These are phyloP conservation scores for Pichia eremophila DNA, from an alignment of 805 yeast genomes.

Conservation along the genomic window DNA sequence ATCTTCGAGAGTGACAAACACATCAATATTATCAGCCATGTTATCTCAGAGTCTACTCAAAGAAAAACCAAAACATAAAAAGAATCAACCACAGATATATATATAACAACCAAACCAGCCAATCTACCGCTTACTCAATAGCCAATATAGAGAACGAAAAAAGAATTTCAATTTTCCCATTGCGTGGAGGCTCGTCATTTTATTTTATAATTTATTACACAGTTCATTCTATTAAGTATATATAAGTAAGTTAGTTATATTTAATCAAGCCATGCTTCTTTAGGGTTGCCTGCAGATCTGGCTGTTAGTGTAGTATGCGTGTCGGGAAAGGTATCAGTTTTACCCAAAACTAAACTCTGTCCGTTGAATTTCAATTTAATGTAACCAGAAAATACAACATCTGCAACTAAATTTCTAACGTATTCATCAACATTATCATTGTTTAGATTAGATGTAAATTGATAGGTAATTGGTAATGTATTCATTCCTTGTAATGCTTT, in stretches of 20 bases:
- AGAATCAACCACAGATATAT: too few relatives aligned
- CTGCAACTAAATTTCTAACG: background rate
- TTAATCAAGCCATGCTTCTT: conserved; percentile 24
- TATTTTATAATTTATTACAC: too few relatives aligned
- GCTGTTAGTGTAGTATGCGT: conserved; percentile 14
- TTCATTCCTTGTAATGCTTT: conserved; percentile 12
- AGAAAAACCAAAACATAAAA: too few relatives aligned
- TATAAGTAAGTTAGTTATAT: background rate
- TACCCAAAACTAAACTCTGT: conserved; percentile 20
- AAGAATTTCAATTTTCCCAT: too few relatives aligned
- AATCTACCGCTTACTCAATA: too few relatives aligned
- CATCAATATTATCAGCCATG: background rate
- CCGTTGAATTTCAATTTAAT: conserved; percentile 41
- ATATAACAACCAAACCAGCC: too few relatives aligned
- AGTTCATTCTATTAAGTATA: too few relatives aligned
- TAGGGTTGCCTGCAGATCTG: conserved; percentile 15
- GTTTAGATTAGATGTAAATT: background rate
- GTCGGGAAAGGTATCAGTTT: conserved; percentile 23
- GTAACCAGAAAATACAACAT: conserved; percentile 22
- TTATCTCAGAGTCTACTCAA: too few relatives aligned
- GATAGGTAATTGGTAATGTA: conserved; percentile 12
- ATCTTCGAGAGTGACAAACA: conserved; percentile 3
- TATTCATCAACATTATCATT: background rate
- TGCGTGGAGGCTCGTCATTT: too few relatives aligned
- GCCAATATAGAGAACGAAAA: too few relatives aligned